phyloP scores from a whole-genome alignment of 176 grass and related monocot genomes.

The Bothriochloa decipiens region DNA sequence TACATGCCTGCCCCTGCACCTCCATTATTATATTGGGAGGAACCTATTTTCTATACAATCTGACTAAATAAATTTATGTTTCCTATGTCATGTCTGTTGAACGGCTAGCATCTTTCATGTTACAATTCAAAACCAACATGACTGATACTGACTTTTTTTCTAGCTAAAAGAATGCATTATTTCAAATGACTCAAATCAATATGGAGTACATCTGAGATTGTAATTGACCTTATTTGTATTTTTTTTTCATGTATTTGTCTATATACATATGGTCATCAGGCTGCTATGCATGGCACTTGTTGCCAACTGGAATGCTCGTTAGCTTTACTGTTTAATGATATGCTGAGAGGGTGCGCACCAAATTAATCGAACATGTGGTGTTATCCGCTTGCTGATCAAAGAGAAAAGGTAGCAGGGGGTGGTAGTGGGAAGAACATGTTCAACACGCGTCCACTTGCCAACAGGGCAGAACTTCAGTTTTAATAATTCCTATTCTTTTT shows the following conservation, averaged over 20 bases:
- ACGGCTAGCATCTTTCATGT: neutral
- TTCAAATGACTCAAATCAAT: neutral
- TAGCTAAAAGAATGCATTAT: neutral
- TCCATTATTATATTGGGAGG: neutral
- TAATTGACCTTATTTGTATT: neutral
- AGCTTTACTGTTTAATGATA: conserved; percentile 1
- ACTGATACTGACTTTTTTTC: neutral
- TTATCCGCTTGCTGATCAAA: conserved; percentile 31
- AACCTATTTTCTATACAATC: neutral
- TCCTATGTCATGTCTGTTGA: neutral
- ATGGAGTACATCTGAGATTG: conserved; percentile 12
- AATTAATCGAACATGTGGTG: conserved; percentile 5
- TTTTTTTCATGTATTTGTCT: neutral
- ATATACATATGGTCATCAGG: neutral
- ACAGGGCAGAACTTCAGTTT: neutral
- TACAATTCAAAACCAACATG: neutral
- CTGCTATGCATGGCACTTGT: neutral
- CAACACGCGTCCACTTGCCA: conserved; percentile 26
- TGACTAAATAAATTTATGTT: neutral
- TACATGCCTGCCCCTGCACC: conserved; percentile 1
- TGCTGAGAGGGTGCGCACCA: neutral
- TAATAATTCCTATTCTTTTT: neutral
- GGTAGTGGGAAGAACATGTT: conserved; percentile 28
- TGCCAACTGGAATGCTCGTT: neutral
- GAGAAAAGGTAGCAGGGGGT: neutral